These are phyloP conservation scores for Xylaria cubensis DNA, from an alignment of 495 filamentous ascomycete genomes.

Conservation along the genomic window DNA sequence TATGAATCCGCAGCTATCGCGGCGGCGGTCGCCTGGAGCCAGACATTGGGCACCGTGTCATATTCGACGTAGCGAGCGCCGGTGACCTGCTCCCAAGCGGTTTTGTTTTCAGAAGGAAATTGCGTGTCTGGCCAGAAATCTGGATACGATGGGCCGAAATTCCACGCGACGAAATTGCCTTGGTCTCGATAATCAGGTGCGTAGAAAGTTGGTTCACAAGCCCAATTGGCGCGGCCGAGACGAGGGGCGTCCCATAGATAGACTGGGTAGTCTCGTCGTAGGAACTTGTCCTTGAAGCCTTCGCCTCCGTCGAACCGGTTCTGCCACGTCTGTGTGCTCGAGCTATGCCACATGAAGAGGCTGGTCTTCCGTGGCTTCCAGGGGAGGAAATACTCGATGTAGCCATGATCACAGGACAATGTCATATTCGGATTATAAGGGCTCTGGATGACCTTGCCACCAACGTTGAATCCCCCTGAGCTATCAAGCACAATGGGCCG, in stretches of 20 bases:
- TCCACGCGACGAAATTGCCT: constrained; percentile 53
- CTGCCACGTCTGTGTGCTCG: constrained; percentile 54
- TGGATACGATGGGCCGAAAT: constrained; percentile 48
- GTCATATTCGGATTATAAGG: constrained; percentile 43
- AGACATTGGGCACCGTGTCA: constrained; percentile 48
- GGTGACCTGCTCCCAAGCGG: constrained; percentile 53
- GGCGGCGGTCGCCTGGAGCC: constrained; percentile 48
- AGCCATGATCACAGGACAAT: constrained; percentile 57
- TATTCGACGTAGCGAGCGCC: constrained; percentile 53
- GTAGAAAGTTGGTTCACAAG: constrained; percentile 48
- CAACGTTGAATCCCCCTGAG: constrained; percentile 50
- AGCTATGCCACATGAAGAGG: constrained; percentile 58
- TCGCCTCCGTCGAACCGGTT: constrained; percentile 57
- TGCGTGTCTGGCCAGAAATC: constrained; percentile 55
- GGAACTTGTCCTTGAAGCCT: constrained; percentile 58
- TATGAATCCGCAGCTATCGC: constrained; percentile 54
- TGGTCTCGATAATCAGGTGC: constrained; percentile 48
- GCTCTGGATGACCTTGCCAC: constrained; percentile 43
- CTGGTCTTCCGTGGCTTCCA: constrained; percentile 51
- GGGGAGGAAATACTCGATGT: constrained; percentile 58
- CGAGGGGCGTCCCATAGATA: constrained; percentile 57
- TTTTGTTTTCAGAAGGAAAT: constrained; percentile 44
- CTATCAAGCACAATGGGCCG: constrained; percentile 46
- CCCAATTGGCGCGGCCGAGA: constrained; percentile 55
- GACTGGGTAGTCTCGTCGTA: constrained; percentile 56